Percentiles rank a stretch among this genome's conserved stretches.
Conservation (phyloP, 2,329 filamentous ascomycete species). For the Ophiostoma australiae region DNA sequence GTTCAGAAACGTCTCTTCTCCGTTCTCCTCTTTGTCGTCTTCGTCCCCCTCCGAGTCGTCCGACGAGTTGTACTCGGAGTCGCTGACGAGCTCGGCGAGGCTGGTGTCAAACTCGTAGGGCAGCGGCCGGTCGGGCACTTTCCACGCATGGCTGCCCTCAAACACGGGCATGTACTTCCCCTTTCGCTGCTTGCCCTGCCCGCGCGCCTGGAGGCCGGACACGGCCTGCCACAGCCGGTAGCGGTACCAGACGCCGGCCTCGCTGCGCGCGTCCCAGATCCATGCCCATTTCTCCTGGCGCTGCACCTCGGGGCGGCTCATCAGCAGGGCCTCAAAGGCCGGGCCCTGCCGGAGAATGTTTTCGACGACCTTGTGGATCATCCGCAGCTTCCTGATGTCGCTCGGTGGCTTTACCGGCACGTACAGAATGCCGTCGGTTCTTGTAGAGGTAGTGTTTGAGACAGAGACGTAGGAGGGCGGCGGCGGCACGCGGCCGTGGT, state of each 20-base stretch:
- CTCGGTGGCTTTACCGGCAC: conserved; percentile 70
- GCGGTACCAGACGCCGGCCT: conserved; percentile 82
- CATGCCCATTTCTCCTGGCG: conserved; percentile 87
- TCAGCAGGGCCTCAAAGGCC: conserved; percentile 86
- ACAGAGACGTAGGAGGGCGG: not conserved
- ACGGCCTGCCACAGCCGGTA: conserved; percentile 86
- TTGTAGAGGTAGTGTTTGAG: not conserved
- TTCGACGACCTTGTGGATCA: conserved; percentile 87
- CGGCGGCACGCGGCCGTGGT: conserved; percentile 13
- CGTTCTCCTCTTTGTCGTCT: conserved; percentile 38
- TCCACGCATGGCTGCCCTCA: conserved; percentile 73
- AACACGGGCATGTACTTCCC: conserved; percentile 61
- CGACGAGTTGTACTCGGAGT: conserved; percentile 69
- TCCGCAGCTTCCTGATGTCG: conserved; percentile 70
- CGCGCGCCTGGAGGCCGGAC: conserved; percentile 38
- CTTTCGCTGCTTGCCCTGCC: conserved; percentile 33
- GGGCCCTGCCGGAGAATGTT: conserved; percentile 71
- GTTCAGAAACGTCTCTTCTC: conserved; percentile 60
- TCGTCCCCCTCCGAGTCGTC: conserved; percentile 70
- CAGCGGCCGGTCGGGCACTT: conserved; percentile 61
- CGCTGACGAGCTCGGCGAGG: conserved; percentile 74
- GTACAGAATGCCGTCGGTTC: conserved; percentile 45
- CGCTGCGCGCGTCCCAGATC: conserved; percentile 80
- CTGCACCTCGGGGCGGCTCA: conserved; percentile 79
- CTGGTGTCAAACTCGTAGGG: conserved; percentile 74